phyloP scores from a whole-genome alignment of 306 rosid genomes.

The Hylodesmum podocarpum region DNA sequence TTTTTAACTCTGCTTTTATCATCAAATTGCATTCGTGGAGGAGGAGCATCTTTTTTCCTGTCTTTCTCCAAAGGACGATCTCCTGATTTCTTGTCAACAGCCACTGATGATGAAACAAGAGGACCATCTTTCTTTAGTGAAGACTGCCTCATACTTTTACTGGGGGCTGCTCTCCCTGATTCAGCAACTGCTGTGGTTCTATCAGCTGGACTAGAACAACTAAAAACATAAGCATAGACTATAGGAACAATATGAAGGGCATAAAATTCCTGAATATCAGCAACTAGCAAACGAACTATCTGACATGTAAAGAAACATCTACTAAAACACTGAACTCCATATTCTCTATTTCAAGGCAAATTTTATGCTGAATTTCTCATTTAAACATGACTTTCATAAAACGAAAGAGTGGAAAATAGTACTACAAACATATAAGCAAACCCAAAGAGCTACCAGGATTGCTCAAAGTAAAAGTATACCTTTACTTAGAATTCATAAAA shows the following conservation, averaged over 20 bases:
- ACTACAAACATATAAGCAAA: neutral
- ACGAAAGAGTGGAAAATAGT: neutral
- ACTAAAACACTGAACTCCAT: neutral
- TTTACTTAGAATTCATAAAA: neutral
- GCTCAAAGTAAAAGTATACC: neutral
- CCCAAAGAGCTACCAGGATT: neutral
- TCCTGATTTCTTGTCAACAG: slow-evolving; percentile 62
- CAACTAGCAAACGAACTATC: slow-evolving; percentile 14
- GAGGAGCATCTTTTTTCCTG: slow-evolving; percentile 81
- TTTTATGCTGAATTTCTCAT: neutral
- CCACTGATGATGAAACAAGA: slow-evolving; percentile 39
- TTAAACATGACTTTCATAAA: neutral
- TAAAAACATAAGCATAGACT: slow-evolving; percentile 30
- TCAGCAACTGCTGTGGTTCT: slow-evolving; percentile 46
- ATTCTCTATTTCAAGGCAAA: neutral
- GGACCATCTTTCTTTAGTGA: slow-evolving; percentile 54
- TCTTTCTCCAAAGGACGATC: slow-evolving; percentile 73
- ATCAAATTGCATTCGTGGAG: slow-evolving; percentile 89
- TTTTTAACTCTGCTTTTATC: slow-evolving; percentile 70
- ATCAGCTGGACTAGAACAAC: slow-evolving; percentile 40
- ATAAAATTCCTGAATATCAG: slow-evolving; percentile 8
- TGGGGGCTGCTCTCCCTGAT: slow-evolving; percentile 34
- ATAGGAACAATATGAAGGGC: slow-evolving; percentile 1
- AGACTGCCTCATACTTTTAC: slow-evolving; percentile 55
- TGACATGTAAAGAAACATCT: slow-evolving; percentile 5